Percentiles rank a stretch among this genome's conserved stretches.
Conservation (phyloP, 2,329 filamentous ascomycete species). For the Botrytis sinoallii region DNA sequence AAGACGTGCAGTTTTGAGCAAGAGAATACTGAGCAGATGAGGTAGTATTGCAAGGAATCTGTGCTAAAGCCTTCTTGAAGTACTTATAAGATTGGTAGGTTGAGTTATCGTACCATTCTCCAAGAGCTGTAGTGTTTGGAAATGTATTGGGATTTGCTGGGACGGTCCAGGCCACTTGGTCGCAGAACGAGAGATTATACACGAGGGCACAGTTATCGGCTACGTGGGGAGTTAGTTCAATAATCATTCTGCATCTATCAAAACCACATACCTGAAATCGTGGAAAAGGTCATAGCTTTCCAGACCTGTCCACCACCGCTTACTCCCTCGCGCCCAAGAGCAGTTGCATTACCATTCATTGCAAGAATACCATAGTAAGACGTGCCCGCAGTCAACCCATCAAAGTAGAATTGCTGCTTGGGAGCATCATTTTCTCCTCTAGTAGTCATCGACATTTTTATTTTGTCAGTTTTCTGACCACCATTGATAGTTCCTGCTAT, state of each 20-base stretch:
- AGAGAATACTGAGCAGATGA: constrained; percentile 77
- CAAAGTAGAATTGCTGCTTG: constrained; percentile 86
- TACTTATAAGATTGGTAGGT: constrained; percentile 67
- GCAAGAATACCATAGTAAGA: constrained; percentile 73
- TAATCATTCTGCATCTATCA: not conserved
- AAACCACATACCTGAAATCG: constrained; percentile 63
- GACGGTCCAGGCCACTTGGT: constrained; percentile 85
- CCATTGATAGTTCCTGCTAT: constrained; percentile 56
- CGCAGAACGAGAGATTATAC: constrained; percentile 84
- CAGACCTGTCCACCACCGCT: constrained; percentile 78
- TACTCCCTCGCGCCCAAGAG: constrained; percentile 51
- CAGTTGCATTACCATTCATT: constrained; percentile 54
- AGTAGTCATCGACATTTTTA: constrained; percentile 64
- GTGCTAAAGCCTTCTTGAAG: constrained; percentile 78
- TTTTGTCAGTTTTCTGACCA: constrained; percentile 42
- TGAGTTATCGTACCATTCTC: constrained; percentile 72
- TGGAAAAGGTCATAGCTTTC: constrained; percentile 67
- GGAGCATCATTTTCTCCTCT: constrained; percentile 64
- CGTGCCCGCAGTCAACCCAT: constrained; percentile 67
- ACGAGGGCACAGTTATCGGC: constrained; percentile 83
- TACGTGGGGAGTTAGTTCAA: constrained; percentile 33
- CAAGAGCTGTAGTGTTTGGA: constrained; percentile 59
- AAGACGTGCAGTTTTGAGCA: constrained; percentile 71
- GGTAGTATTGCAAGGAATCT: constrained; percentile 79
- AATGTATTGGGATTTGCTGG: constrained; percentile 70